phyloP scores from a whole-genome alignment of 2,329 filamentous ascomycete species.

The Aspergillus arachidicola region DNA sequence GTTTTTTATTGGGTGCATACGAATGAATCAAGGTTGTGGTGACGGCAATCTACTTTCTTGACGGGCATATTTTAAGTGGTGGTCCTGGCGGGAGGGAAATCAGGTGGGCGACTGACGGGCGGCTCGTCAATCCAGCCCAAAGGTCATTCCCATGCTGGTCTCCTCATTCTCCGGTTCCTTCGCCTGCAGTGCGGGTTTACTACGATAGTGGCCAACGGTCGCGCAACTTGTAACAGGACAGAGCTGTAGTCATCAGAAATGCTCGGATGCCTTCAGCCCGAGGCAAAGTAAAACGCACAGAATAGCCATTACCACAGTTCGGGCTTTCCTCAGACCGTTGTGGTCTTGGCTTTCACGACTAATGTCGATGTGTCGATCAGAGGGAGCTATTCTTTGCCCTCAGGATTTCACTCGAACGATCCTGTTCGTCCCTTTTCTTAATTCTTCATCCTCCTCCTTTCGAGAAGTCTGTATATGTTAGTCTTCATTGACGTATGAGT shows the following conservation, averaged over 20 bases:
- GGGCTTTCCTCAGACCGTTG: not conserved
- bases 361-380: not conserved
- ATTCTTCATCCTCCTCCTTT: not conserved
- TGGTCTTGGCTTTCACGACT: not conserved
- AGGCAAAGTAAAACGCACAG: not conserved
- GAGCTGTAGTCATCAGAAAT: not conserved
- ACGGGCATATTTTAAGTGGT: not conserved
- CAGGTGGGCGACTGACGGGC: conserved; percentile 1
- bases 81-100: not conserved
- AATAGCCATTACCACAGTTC: not conserved
- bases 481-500: not conserved
- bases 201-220: conserved; percentile 14
- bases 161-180: conserved; percentile 4
- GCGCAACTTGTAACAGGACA: not conserved
- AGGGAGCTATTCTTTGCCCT: not conserved
- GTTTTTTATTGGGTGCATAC: conserved; percentile 6
- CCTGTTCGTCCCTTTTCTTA: not conserved
- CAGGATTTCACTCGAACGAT: not conserved
- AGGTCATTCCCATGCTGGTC: not conserved
- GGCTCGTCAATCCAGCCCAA: conserved; percentile 1
- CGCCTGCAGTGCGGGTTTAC: conserved; percentile 17
- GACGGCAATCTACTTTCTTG: conserved; percentile 5
- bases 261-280: not conserved
- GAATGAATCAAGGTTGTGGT: not conserved
- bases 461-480: not conserved